Evolutionary conservation across 768 basidiomycete genomes (phyloP), one percentile per base, ranked within the genome.

Genomic region (Russula vinacea): DNA sequence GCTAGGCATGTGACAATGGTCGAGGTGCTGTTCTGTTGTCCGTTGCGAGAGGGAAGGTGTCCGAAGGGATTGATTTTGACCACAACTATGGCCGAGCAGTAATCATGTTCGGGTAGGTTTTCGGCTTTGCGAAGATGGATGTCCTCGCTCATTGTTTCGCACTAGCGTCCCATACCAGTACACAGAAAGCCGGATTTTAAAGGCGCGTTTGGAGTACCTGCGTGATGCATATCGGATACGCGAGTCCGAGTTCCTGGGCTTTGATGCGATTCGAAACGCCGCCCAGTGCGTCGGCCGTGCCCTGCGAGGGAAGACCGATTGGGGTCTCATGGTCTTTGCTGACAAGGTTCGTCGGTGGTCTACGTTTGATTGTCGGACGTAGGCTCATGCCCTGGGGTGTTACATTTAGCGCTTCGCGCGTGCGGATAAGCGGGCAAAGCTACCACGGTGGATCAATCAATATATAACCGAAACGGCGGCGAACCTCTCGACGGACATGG

Each of bases 61-160:
- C 97, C 0, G 97, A 99, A 76, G 97, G 97, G n/a, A 99, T 99
- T 71, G 97, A 99, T 85, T 99, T 99, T 72, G 97, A 99, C 74
- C 97, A 99, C 76, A 98, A 99, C 74, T 99, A 98, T 73, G 97
- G 97, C 2, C 84, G 97, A 56, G 97, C 97, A 69, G 94, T 98
- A 73, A 94, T 99, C 74, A 98, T 99, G 97, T 98, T 99, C 78
- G 97, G 97, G 92, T 94, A 74, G 60, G 82, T 74, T 75, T 35
- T 67, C 8, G 35, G 19, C 9, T 60, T 29, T 16, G 8, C 49
- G 40, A 44, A 49, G 19, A n/a, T 32, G 0, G 35, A 7, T 35
- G 0, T 39, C 37, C 42, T 35, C 22, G 17, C 56, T 52, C 56
- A 56, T 32, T 37, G 22, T 50, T 56, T 40, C 47, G 68, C 10